Conservation (phyloP, 352 stramenopile genomes). For the Elongisporangium senticosum region DNA sequence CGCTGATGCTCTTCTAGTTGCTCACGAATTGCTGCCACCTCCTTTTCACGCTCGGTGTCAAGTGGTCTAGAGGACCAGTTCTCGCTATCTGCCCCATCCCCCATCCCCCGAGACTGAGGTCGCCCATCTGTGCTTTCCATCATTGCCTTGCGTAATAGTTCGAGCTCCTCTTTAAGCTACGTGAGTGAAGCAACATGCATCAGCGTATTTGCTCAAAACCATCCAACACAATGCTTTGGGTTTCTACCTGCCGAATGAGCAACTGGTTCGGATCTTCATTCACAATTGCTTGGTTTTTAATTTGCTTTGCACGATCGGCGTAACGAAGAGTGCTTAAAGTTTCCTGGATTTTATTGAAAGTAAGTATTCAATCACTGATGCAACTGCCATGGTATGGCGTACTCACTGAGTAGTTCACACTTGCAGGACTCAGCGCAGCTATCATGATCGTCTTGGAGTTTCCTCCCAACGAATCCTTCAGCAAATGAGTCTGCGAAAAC, state of each 20-base stretch:
- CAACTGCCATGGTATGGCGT: neutral
- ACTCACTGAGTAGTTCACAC: conserved; percentile 79
- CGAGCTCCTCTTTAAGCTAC: conserved; percentile 76
- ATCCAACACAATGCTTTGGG: neutral
- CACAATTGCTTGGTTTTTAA: conserved; percentile 91
- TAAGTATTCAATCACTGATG: neutral
- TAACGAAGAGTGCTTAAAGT: conserved; percentile 89
- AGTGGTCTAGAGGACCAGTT: conserved; percentile 12
- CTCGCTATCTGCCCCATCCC: conserved; percentile 13
- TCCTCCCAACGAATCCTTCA: conserved; percentile 82
- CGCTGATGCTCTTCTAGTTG: conserved; percentile 77
- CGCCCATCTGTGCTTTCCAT: conserved; percentile 53
- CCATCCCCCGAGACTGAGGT: conserved; percentile 39
- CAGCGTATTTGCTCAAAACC: neutral
- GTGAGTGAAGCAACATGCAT: neutral
- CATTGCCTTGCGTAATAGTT: conserved; percentile 63
- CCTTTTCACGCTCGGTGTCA: conserved; percentile 46
- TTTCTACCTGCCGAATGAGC: conserved; percentile 66
- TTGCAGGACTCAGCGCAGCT: conserved; percentile 79
- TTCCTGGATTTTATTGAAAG: conserved; percentile 40
- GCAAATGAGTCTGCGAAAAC: conserved; percentile 58
- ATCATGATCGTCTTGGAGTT: conserved; percentile 92
- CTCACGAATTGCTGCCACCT: conserved; percentile 58
- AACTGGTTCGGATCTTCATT: conserved; percentile 90
- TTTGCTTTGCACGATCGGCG: conserved; percentile 88